Evolutionary conservation across 169 alveolate genomes (phyloP), one percentile per base, ranked within the genome.

Genomic region (Eimeria maxima): DNA sequence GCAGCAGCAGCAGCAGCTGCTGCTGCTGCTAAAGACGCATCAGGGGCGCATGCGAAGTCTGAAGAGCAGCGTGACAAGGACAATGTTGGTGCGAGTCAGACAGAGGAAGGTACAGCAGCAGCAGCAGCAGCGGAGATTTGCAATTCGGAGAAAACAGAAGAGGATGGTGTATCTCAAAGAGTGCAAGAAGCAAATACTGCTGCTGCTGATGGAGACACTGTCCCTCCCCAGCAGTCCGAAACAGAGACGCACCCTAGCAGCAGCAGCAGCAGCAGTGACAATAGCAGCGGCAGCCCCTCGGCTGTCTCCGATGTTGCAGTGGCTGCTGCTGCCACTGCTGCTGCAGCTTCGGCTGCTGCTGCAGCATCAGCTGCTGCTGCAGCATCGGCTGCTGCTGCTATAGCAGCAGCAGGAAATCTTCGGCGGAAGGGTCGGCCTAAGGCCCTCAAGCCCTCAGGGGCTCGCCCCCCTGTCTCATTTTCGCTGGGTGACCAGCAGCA

Each of bases 21-120:
- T 18, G 78, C 78, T 18, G 42, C 44, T 8, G 63, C 63, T 53
- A n/a, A 24, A 67, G 29, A n/a, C 0, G 29, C 13, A 13, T 29
- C 78, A 67, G 1, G 3, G 14, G 29, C 29, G 42, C 1, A 0
- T 33, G 38, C 38, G 1, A 67, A n/a, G 78, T 7, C 13, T 13
- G 42, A 67, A 29, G 42, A 67, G 78, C 78, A 67, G 95, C 95
- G 65, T 65, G 53, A 88, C 42, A 27, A 67, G 50, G 83, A 88
- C 84, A 53, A 67, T 11, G 38, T 1, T 22, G 83, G 83, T 42
- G 22, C 20, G 22, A 6, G 45, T 57, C 83, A 42, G 47, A 50
- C 69, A 60, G 95, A 63, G 4, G 38, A 13, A 2, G 69, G 6
- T 18, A 16, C 90, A 44, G 71, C 90, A 45, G 67, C 42, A 80